Percentiles rank a stretch among this genome's conserved stretches.
Evolutionary conservation across 2,329 filamentous ascomycete genomes (phyloP).

Genomic region (Ascochyta koolunga): DNA sequence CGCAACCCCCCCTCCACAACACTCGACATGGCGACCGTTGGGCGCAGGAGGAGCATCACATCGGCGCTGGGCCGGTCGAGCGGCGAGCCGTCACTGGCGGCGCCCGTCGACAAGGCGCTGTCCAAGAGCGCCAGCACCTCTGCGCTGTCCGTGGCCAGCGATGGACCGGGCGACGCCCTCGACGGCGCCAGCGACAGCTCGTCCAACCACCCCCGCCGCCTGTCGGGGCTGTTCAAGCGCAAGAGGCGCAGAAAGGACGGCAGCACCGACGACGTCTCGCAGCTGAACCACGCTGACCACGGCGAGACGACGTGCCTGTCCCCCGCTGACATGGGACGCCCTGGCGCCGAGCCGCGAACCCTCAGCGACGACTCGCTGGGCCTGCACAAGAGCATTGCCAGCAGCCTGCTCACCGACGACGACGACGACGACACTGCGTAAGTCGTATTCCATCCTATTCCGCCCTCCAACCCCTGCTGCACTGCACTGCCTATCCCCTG

Average conservation of each 20-base stretch:
- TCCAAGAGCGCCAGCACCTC: constrained; percentile 39
- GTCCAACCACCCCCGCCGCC: constrained; percentile 50
- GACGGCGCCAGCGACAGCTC: constrained; percentile 52
- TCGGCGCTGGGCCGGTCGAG: constrained; percentile 25
- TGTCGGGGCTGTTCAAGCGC: constrained; percentile 61
- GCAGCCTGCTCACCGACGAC: constrained; percentile 59
- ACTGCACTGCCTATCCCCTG: no score
- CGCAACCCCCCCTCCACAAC: no score
- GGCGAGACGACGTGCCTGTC: neutral
- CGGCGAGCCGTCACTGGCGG: constrained; percentile 33
- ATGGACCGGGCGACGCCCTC: constrained; percentile 36
- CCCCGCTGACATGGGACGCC: constrained; percentile 18
- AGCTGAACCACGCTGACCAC: neutral
- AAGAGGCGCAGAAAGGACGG: constrained; percentile 44
- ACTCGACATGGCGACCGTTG: constrained; percentile 29
- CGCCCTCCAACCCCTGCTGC: constrained; percentile 6
- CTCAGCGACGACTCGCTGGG: constrained; percentile 52
- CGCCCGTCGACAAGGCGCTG: constrained; percentile 23
- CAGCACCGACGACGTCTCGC: constrained; percentile 40
- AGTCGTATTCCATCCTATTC: constrained; percentile 42
- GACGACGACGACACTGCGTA: constrained; percentile 55
- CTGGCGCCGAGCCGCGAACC: constrained; percentile 21
- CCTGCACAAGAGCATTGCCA: constrained; percentile 52
- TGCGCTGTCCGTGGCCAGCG: constrained; percentile 41
- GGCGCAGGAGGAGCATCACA: constrained; percentile 31